Evolutionary conservation across 495 filamentous ascomycete genomes (phyloP), one percentile per base, ranked within the genome.

Genomic region (Lentithecium fluviatile): DNA sequence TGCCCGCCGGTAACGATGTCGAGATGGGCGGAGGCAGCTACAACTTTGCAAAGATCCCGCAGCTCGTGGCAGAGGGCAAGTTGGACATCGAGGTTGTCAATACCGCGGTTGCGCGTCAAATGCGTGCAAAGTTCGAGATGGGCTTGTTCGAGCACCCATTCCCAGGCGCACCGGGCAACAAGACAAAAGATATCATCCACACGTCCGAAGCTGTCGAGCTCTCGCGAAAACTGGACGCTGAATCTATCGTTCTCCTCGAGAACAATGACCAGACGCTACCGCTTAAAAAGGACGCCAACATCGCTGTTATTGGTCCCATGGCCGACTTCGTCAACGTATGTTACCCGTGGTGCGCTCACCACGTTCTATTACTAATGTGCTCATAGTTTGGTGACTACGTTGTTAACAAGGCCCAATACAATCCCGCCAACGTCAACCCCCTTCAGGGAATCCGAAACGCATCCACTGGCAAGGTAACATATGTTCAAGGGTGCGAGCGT

Each of bases 171-270:
- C 69, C 84, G 0, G 64, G 79, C 42, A 71, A 75, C 19, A 56
- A 86, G 47, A 81, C 80, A 70, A 64, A 74, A 12, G 77, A 77
- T 23, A 71, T 82, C 29, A 84, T 90, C 45, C 79, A 88, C 60
- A 86, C 79, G 13, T 77, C 81, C 8, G 82, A 89, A 67, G 86
- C 86, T 38, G 81, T 86, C 65, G 70, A 78, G 20, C 73, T 94
- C n/a, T 76, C 90, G 24, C 79, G 88, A 23, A 77, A 80, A 34
- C 79, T 87, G 42, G 88, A 85, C 11, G 79, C 81, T 1, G 87
- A 90, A 57, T 88, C 86, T 2, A 80, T 93, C 12, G 89, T 90
- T 2, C 78, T 95, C 15, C 76, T 95, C 57, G 92, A 92, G 71
- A 94, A 94, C 60, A 82, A 90, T 37, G 79, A 80, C 1, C 70